These are phyloP conservation scores for Cladosporium sp. DNA, from an alignment of 2,329 filamentous ascomycete genomes.

Conservation along the genomic window DNA sequence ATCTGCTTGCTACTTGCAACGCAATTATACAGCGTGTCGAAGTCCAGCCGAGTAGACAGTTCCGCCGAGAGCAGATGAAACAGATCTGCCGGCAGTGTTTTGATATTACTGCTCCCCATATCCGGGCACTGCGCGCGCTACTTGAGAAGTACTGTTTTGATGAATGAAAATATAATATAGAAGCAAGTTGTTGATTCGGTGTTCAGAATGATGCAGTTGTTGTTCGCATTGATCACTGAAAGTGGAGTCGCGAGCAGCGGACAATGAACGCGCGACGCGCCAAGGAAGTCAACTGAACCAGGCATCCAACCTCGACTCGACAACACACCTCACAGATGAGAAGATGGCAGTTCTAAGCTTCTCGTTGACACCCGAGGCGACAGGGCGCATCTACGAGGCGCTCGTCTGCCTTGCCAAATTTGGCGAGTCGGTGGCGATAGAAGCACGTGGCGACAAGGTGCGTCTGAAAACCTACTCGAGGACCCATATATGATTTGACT, in stretches of 20 bases:
- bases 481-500: constrained; percentile 7
- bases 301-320: neutral
- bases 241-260: constrained; percentile 1
- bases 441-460: constrained; percentile 66
- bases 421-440: constrained; percentile 72
- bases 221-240: constrained; percentile 10
- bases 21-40: constrained; percentile 57
- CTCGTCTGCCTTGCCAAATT: constrained; percentile 74
- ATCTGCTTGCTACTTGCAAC: constrained; percentile 53
- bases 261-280: constrained; percentile 2
- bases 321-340: neutral
- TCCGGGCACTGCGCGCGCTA: neutral
- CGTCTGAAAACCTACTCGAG: constrained; percentile 1
- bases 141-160: neutral
- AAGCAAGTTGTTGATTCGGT: neutral
- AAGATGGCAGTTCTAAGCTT: constrained; percentile 55
- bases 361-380: constrained; percentile 68
- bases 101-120: constrained; percentile 10
- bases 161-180: neutral
- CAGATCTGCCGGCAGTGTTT: constrained; percentile 53
- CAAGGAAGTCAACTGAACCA: constrained; percentile 6
- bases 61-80: constrained; percentile 59
- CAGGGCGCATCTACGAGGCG: constrained; percentile 66
- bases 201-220: constrained; percentile 6
- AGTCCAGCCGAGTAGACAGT: constrained; percentile 53